These are phyloP conservation scores for Lichtheimia hyalospora DNA, from an alignment of 371 early-diverging fungal genomes.

Conservation along the genomic window DNA sequence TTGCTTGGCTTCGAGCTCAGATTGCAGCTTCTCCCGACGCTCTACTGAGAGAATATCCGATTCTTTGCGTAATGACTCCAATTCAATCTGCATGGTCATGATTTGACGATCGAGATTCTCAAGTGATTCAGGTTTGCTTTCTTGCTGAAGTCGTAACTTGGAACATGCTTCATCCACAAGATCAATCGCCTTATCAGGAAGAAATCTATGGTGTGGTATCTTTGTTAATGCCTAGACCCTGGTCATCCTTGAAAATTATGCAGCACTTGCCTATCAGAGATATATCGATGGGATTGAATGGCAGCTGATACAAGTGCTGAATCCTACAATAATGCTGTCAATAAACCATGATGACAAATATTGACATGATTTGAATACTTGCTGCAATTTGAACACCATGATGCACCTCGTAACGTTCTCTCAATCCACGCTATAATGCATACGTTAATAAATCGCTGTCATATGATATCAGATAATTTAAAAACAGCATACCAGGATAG, in stretches of 20 bases:
- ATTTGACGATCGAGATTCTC: constrained; percentile 74
- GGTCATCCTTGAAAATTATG: neutral
- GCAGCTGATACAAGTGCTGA: constrained; percentile 83
- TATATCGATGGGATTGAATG: constrained; percentile 76
- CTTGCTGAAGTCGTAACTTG: constrained; percentile 77
- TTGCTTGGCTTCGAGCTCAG: constrained; percentile 65
- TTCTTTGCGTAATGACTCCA: constrained; percentile 76
- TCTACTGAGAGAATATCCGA: constrained; percentile 71
- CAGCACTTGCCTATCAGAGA: constrained; percentile 60
- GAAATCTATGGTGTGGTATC: constrained; percentile 19
- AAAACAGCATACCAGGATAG: constrained; percentile 56
- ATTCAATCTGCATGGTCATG: constrained; percentile 74
- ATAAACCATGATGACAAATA: neutral
- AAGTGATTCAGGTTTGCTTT: constrained; percentile 81
- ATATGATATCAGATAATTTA: too few species aligned
- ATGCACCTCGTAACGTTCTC: constrained; percentile 83
- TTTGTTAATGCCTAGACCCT: too few species aligned
- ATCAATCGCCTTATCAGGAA: constrained; percentile 79
- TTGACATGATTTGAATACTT: constrained; percentile 5
- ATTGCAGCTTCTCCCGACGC: constrained; percentile 65
- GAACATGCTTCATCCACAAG: constrained; percentile 90
- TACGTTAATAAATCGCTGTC: neutral
- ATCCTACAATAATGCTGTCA: constrained; percentile 35
- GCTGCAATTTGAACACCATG: constrained; percentile 83
- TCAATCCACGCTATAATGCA: constrained; percentile 59